Conservation (phyloP, 2,329 filamentous ascomycete genomes). For the Fusarium sp. region DNA sequence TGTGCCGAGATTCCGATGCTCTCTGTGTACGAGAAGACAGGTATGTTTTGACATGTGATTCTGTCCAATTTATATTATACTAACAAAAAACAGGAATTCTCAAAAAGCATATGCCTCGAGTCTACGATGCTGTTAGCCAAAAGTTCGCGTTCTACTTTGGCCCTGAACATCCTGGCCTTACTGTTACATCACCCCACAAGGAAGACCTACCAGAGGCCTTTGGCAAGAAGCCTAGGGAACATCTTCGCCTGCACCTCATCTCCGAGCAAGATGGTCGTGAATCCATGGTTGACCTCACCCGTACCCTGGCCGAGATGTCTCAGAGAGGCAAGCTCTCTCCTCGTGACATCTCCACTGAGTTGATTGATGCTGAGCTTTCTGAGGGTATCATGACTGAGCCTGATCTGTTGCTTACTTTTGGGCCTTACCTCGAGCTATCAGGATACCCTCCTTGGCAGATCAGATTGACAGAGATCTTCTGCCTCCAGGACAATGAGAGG, state of each 20-base stretch:
- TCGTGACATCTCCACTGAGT: conserved; percentile 83
- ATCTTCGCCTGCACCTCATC: conserved; percentile 77
- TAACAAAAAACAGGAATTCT: conserved; percentile 73
- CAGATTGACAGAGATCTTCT: conserved; percentile 92
- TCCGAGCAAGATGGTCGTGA: conserved; percentile 91
- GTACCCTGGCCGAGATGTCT: conserved; percentile 94
- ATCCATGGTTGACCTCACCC: conserved; percentile 94
- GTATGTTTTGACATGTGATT: conserved; percentile 58
- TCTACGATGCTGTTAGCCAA: conserved; percentile 81
- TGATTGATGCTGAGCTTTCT: conserved; percentile 89
- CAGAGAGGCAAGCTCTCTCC: conserved; percentile 86
- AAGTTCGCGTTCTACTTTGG: conserved; percentile 93
- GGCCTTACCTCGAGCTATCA: conserved; percentile 82
- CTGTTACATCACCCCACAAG: conserved; percentile 61
- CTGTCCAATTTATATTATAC: neutral
- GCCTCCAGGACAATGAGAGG: conserved; percentile 78
- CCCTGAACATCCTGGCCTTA: conserved; percentile 76
- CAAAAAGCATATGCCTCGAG: conserved; percentile 88
- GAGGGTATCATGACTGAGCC: conserved; percentile 87
- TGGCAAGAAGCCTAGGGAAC: conserved; percentile 52
- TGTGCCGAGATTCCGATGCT: conserved; percentile 88
- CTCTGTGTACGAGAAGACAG: conserved; percentile 92
- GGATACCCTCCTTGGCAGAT: conserved; percentile 98
- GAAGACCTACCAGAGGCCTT: conserved; percentile 51
- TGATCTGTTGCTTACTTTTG: conserved; percentile 89